Evolutionary conservation across 805 yeast species (phyloP).

Genomic region (Kregervanrija delftensis): DNA sequence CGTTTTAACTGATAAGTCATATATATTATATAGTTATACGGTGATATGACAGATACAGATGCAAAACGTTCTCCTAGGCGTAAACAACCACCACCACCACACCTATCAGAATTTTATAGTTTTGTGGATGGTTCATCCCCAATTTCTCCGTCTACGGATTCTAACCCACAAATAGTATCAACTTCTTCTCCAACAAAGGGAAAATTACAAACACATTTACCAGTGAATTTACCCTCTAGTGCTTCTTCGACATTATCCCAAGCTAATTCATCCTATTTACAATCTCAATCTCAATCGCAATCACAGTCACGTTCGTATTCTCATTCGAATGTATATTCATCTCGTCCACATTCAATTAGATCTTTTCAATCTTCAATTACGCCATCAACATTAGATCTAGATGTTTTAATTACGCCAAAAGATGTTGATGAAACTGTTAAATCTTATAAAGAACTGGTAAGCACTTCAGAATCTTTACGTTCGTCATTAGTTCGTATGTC

Average conservation of each 20-base stretch:
- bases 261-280: neutral
- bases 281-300: neutral
- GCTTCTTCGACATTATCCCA: too few relatives aligned
- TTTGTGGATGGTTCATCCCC: constrained; percentile 32
- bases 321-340: neutral
- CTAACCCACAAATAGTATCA: neutral
- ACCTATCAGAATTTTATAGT: constrained; percentile 54
- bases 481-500: constrained; percentile 42
- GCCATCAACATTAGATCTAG: constrained; percentile 51
- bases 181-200: neutral
- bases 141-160: neutral
- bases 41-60: too few relatives aligned
- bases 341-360: constrained; percentile 1
- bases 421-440: constrained; percentile 48
- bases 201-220: too few relatives aligned
- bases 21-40: too few relatives aligned
- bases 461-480: constrained; percentile 40
- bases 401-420: constrained; percentile 50
- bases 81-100: constrained; percentile 35
- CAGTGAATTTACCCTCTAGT: too few relatives aligned
- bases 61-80: too few relatives aligned
- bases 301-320: neutral
- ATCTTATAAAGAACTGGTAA: constrained; percentile 40
- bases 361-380: constrained; percentile 39
- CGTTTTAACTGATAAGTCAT: too few relatives aligned